Evolutionary conservation across 345 rosid genomes (phyloP), one percentile per base, ranked within the genome.

Genomic region (Cardamine occulta): DNA sequence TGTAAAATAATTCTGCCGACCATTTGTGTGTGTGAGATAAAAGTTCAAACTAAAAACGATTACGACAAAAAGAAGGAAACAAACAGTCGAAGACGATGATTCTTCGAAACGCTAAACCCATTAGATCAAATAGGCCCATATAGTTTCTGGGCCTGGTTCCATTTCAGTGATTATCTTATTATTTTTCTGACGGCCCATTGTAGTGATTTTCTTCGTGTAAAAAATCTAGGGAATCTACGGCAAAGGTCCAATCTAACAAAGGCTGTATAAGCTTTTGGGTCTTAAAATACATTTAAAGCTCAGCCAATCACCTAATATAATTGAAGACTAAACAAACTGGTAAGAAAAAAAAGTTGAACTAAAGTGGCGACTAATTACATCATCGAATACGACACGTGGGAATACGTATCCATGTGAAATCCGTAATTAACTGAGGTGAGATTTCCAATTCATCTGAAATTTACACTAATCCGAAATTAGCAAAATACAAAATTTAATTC

Each of bases 351-450:
- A 35, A 59, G 45, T 51, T 26, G 19, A 59, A 28, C 3, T 32
- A 17, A 26, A 44, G 69, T 62, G 37, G 5, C 42, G 19, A 63
- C 2, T 63, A 70, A 34, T 53, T 32, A 63, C 15, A 55, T 2
- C 15, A 55, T 2, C 45, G 67, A 64, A 47, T 78, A 65, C 62
- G 80, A 49, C 67, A 58, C 68, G 56, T 66, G 57, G 34, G 45
- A 58, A 71, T 72, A 72, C 77, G 81, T 78, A 78, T 65, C 14
- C 77, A 72, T 72, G 77, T 78, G 35, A 49, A 72, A 66, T 58
- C 54, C 77, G 81, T 40, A 78, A 66, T 78, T 78, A 77, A 72
- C 81, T 18, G 73, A 72, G 63, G 68, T 72, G 63, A 72, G 68
- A 65, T 72, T 57, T 77, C 76, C 8, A 59, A 49, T 64, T 70